Evolutionary conservation across 148 eudicot genomes (phyloP), one percentile per base, ranked within the genome.

Genomic region (Nepenthes mirabilis): DNA sequence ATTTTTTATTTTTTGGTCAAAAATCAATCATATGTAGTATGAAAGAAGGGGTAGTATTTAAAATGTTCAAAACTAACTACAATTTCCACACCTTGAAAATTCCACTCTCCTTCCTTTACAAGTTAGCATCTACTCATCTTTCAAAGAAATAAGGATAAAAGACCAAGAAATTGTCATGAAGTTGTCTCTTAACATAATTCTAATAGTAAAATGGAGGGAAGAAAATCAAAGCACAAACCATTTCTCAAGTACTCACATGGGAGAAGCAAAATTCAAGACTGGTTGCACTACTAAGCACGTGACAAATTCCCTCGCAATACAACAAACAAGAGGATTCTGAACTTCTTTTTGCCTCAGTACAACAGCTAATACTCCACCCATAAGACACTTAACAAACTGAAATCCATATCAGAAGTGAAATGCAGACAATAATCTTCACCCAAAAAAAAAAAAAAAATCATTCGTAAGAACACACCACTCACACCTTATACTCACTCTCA

Each of bases 401-500:
- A 62, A 62, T 23, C 37, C 49, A 56, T 53, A 56, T 37, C 61
- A 60, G 57, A 69, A 55, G 69, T 65, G 33, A 59, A 55, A 66
- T 33, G 64, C 64, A 69, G 60, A 52, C 47, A 58, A 51, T 50
- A 33, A 33, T 34, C 34, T 64, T 56, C 2, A 51, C 8, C 57
- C 67, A 62, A 32, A 58, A 34, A 59, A n/a, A 57, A 69, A 62
- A 32, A 58, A 34, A 59, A n/a, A 32, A 37, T 63, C 57, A 34
- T 65, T 63, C 72, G 65, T 66, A 47, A 74, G 71, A 65, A 67
- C 60, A 68, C 72, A 65, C 72, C 74, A 72, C 66, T 65, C 81
- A 73, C 82, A 93, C 99, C 96, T 88, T 93, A 91, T 93, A 93
- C 95, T 93, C 99, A 78, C 83, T 72, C 75, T 88, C 96, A 45